phyloP scores from a whole-genome alignment of 2,329 filamentous ascomycete species.

The Fusarium keratoplasticum region DNA sequence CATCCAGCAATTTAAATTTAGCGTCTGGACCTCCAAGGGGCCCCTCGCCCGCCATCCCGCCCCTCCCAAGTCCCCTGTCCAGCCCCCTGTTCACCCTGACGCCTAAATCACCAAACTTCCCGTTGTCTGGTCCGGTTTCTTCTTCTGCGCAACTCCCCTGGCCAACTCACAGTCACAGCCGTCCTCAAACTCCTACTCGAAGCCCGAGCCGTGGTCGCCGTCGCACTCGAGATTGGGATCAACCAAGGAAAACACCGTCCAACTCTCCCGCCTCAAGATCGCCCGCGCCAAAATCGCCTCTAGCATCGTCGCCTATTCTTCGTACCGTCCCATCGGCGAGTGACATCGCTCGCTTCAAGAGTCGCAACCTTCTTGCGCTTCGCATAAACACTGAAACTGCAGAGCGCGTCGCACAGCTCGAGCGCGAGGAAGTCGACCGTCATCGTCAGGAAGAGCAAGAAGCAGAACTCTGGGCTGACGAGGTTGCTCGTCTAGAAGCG shows the following conservation, averaged over 20 bases:
- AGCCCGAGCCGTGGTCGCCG: constrained; percentile 25
- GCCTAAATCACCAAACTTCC: constrained; percentile 46
- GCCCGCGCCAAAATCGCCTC: constrained; percentile 4
- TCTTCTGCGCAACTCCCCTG: constrained; percentile 24
- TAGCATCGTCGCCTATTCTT: constrained; percentile 27
- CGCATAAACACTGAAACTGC: constrained; percentile 35
- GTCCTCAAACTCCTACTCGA: constrained; percentile 4
- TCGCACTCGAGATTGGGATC: constrained; percentile 17
- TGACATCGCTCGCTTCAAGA: constrained; percentile 38
- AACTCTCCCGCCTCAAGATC: constrained; percentile 13
- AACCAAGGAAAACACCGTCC: constrained; percentile 6
- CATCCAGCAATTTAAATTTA: constrained; percentile 36
- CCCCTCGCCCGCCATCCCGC: constrained; percentile 40
- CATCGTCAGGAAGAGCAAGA: constrained; percentile 34
- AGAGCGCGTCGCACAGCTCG: constrained; percentile 32
- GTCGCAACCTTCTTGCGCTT: constrained; percentile 38
- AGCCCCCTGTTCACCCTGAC: constrained; percentile 43
- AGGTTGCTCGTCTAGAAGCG: constrained; percentile 58
- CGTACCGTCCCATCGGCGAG: constrained; percentile 32
- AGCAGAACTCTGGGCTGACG: constrained; percentile 50
- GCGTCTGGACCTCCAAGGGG: constrained; percentile 22
- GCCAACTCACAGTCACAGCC: constrained; percentile 12
- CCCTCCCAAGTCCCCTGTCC: constrained; percentile 34
- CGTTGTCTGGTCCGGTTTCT: constrained; percentile 28
- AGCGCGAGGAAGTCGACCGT: constrained; percentile 27